These are phyloP conservation scores for Cyanodermella asteris DNA, from an alignment of 2,329 filamentous ascomycete genomes.

Conservation along the genomic window DNA sequence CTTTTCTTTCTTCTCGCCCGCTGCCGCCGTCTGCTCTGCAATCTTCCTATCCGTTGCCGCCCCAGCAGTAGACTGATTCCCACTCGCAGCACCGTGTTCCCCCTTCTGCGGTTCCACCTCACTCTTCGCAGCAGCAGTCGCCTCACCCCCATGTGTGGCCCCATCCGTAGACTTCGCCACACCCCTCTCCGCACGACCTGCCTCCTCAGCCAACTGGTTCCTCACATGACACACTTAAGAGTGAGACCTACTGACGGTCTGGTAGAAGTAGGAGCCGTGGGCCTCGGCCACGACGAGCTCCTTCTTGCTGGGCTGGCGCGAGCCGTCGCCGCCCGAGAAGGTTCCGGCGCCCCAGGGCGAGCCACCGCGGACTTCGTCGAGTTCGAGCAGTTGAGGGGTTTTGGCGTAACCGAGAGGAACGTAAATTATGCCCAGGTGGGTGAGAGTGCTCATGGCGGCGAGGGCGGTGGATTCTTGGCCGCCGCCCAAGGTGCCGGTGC, in stretches of 20 bases:
- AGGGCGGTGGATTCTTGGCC: slow-evolving; percentile 83
- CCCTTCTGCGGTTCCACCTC: no score
- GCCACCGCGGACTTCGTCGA: slow-evolving; percentile 67
- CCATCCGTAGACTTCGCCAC: no score
- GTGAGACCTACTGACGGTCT: slow-evolving; percentile 48
- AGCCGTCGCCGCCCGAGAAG: slow-evolving; percentile 59
- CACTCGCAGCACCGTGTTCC: no score
- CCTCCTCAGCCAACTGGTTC: no score
- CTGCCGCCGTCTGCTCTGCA: no score
- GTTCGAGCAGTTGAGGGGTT: slow-evolving; percentile 40
- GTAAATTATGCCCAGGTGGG: slow-evolving; percentile 88
- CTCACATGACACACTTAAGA: no score
- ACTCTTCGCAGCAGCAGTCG: no score
- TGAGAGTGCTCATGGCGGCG: slow-evolving; percentile 59
- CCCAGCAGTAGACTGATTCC: no score
- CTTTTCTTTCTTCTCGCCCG: no score
- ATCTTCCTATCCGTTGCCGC: no score
- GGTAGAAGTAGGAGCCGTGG: slow-evolving; percentile 74
- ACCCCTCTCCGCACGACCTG: no score
- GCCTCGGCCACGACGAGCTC: slow-evolving; percentile 61
- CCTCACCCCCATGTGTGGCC: no score
- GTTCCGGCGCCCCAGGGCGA: slow-evolving; percentile 87
- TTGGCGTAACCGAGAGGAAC: slow-evolving; percentile 89
- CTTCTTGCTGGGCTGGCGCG: slow-evolving; percentile 50
- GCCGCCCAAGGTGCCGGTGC: slow-evolving; percentile 62